A percentile compares a stretch with the other conserved stretches of the same genome.
Conservation (phyloP, 768 basidiomycete species). For the Lactarius deliciosus region DNA sequence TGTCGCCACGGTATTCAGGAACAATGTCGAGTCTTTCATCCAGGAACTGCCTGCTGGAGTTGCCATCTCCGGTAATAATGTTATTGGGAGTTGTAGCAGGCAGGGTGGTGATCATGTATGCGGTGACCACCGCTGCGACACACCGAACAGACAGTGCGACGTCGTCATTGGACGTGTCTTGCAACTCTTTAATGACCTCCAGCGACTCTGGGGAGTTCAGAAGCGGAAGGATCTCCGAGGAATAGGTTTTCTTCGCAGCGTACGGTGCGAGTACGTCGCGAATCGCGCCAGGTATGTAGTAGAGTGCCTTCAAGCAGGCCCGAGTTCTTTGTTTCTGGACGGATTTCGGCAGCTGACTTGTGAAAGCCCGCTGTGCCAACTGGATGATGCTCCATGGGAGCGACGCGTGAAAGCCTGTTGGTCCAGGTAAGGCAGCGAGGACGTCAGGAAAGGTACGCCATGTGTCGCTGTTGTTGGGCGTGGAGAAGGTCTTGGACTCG, state of each 20-base stretch:
- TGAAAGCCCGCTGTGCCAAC: not conserved
- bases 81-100: too few species aligned
- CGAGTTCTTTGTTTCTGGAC: not conserved
- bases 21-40: too few species aligned
- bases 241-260: not conserved
- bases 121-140: too few species aligned
- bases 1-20: too few species aligned
- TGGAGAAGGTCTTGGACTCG: not conserved
- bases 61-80: too few species aligned
- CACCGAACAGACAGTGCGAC: not conserved
- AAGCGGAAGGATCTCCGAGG: not conserved
- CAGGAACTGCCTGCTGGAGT: too few species aligned
- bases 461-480: not conserved
- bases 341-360: not conserved
- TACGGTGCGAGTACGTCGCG: not conserved
- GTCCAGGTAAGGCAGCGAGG: slow-evolving; percentile 6
- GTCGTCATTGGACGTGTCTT: not conserved
- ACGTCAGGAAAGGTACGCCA: not conserved
- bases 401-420: not conserved
- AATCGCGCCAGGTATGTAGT: not conserved
- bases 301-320: not conserved
- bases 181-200: not conserved
- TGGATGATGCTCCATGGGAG: slow-evolving; percentile 5
- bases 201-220: too few species aligned
- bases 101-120: too few species aligned